Percentiles rank a stretch among this genome's conserved stretches.
Conservation (phyloP, 129 eudicot genomes). For the Smallanthus sonchifolius region DNA sequence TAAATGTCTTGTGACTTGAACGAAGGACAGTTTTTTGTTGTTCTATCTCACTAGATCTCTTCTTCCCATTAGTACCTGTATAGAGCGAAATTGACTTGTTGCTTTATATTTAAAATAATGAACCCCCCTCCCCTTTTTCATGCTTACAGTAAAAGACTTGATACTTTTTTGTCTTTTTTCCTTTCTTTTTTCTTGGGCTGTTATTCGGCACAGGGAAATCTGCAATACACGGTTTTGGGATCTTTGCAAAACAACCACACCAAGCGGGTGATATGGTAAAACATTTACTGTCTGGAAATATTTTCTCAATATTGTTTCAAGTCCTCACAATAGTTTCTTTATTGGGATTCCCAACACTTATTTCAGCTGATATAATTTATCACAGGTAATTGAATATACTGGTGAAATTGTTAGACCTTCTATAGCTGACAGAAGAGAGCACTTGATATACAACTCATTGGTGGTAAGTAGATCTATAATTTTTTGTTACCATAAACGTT, state of each 20-base stretch:
- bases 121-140: neutral
- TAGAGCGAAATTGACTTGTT: neutral
- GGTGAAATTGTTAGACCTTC: constrained; percentile 92
- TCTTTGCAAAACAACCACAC: constrained; percentile 84
- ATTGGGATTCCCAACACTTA: neutral
- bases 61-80: neutral
- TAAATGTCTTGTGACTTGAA: neutral
- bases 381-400: constrained; percentile 87
- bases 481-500: neutral
- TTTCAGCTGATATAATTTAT: neutral
- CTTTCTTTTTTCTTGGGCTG: neutral
- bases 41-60: neutral
- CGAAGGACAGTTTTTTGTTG: neutral
- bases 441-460: constrained; percentile 79
- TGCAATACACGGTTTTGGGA: constrained; percentile 92
- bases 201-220: constrained; percentile 66
- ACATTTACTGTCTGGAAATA: neutral
- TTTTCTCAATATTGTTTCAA: neutral
- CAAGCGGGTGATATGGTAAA: constrained; percentile 97
- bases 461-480: constrained; percentile 58
- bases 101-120: neutral
- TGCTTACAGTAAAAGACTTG: neutral
- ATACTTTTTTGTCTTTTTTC: neutral
- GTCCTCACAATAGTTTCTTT: neutral
- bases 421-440: constrained; percentile 96